Conservation (phyloP, 192 early-diverging fungal species). For the Neocallimastix lanati region DNA sequence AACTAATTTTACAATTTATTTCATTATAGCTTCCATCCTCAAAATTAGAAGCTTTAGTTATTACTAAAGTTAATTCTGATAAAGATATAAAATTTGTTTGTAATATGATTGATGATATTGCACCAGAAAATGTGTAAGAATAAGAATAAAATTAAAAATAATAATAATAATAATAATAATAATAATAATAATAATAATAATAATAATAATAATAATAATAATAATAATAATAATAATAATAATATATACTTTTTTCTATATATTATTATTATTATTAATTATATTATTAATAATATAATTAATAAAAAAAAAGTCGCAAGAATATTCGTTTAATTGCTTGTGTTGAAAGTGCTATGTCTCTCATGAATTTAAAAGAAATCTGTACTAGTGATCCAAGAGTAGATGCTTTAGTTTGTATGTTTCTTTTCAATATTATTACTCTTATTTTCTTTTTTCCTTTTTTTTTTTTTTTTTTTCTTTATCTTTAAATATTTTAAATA, state of each 20-base stretch:
- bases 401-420: slow-evolving; percentile 54
- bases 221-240: no score
- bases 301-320: slow-evolving; percentile 14
- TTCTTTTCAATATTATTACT: neutral
- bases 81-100: slow-evolving; percentile 59
- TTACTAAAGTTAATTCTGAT: slow-evolving; percentile 74
- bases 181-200: no score
- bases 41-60: slow-evolving; percentile 50
- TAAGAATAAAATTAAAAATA: no score
- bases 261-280: no score
- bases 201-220: no score
- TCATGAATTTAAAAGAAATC: slow-evolving; percentile 69
- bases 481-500: no score
- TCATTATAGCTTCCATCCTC: slow-evolving; percentile 34
- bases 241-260: no score
- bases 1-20: neutral
- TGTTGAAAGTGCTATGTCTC: slow-evolving; percentile 70
- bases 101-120: slow-evolving; percentile 49
- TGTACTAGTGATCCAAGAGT: slow-evolving; percentile 50
- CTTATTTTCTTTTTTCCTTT: no score
- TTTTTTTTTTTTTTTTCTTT: no score
- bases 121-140: slow-evolving; percentile 30
- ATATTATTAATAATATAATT: no score
- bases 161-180: no score
- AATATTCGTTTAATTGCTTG: slow-evolving; percentile 67